Evolutionary conservation across 1,139 yeast species (phyloP), one percentile per base, ranked within the genome.

Genomic region (Geotrichum cucujoidarum): DNA sequence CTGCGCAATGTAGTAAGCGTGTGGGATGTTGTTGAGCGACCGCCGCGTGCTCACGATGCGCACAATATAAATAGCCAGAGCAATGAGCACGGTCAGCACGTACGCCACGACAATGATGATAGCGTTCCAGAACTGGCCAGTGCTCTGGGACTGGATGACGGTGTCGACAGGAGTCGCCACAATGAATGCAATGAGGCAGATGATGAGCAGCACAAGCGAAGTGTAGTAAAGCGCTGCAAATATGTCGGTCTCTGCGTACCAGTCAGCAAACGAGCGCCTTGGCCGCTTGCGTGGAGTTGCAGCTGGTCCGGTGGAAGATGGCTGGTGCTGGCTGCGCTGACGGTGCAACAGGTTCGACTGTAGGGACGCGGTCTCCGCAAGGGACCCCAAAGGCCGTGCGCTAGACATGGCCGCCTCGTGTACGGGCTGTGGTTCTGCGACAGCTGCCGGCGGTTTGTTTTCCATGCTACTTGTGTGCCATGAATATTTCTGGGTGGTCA

Each of bases 161-260:
- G 84, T 80, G 64, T 86, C 95, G n/a, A 83, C 73, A 1, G 89
- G 89, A 0, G 89, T 75, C 6, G 82, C 85, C 2, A 82, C 70
- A 10, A 81, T 69, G 51, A 85, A 75, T 1, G 79, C 84, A 30
- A 78, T 60, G 42, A 78, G 69, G 24, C 81, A 59, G 3, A 78
- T 57, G 38, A 79, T 60, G 36, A 79, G 68, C n/a, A 80, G 60
- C 17, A 74, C 66, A 49, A 80, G 68, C 14, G 87, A 77, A 39
- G 76, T 68, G 39, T 80, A 74, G 59, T 80, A 81, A 13, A 22
- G 20, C 2, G 24, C 14, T 11, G 38, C 25, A 13, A 30, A 42
- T 8, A 20, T 30, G 20, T 13, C 29, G 4, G 8, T n/a, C n/a
- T n/a, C 11, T 20, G 13, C 29, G 34, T 25, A 20, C 14, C 13